Evolutionary conservation across 495 filamentous ascomycete genomes (phyloP), one percentile per base, ranked within the genome.

Genomic region (Elasticomyces elasticus): DNA sequence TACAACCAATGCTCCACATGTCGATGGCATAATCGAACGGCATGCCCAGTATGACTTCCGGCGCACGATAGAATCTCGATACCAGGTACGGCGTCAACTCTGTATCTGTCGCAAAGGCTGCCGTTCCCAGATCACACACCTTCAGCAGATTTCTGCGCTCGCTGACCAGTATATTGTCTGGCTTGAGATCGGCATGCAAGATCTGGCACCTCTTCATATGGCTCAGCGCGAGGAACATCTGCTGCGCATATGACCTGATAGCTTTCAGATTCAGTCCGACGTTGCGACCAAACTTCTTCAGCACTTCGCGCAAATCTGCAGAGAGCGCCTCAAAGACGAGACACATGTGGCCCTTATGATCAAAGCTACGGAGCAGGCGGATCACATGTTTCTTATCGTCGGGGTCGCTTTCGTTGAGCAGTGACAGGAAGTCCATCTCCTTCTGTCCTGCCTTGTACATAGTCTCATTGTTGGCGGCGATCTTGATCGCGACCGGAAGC

Each of bases 1-100:
- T 98, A 70, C 94, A 97, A 15, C 92, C 92, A 60, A 96, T 86
- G 12, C 90, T 90, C 92, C 92, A 98, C 69, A 95, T 83, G 67
- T 98, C 92, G 64, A 97, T 88, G 27, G 86, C 87, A 65, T 87
- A 94, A 67, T 94, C 89, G 67, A 90, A 94, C 22, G 83, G 83
- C 70, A 95, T 85, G n/a, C 91, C 92, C 0, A 97, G 79, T 50
- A 98, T 95, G 65, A 98, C 87, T 68, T 98, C 92, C 2, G 92
- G 92, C 2, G 94, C 92, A 45, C 92, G 84, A 70, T 98, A 98
- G 71, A 95, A 98, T 44, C 92, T 83, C 71, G 87, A 94, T 66
- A 95, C 89, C 15, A 97, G 81, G 63, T 96, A 97, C 19, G 87
- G 87, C 0, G 87, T 90, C 54, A 91, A 87, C 62, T 95, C 89